These are phyloP conservation scores for Tremella yokohamensis DNA, from an alignment of 768 basidiomycete species.

Conservation along the genomic window DNA sequence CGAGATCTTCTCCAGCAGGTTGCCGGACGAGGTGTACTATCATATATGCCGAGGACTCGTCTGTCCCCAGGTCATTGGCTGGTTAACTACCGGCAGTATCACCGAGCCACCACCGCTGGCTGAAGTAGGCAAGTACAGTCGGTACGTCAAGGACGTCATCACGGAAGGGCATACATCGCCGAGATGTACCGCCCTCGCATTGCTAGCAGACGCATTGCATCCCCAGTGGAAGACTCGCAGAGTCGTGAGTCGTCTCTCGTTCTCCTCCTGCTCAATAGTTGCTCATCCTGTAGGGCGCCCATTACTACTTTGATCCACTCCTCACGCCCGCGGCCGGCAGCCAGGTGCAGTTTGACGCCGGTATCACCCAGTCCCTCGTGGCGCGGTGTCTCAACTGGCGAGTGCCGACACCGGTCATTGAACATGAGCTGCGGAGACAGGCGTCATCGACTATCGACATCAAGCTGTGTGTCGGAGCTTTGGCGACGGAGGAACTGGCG, in stretches of 20 bases:
- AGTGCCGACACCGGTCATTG: constrained; percentile 75
- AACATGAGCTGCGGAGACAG: constrained; percentile 92
- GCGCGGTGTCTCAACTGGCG: constrained; percentile 87
- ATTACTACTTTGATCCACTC: constrained; percentile 56
- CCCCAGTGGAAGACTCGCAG: constrained; percentile 74
- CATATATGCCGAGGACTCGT: constrained; percentile 90
- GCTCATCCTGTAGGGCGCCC: constrained; percentile 26
- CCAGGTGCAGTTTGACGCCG: constrained; percentile 62
- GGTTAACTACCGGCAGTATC: constrained; percentile 82
- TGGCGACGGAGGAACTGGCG: constrained; percentile 73
- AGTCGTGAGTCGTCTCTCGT: constrained; percentile 53
- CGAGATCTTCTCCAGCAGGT: constrained; percentile 87
- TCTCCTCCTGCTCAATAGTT: background rate
- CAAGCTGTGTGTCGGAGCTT: constrained; percentile 86
- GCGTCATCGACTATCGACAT: constrained; percentile 99
- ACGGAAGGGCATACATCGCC: constrained; percentile 93
- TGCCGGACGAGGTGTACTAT: constrained; percentile 95
- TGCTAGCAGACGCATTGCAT: constrained; percentile 76
- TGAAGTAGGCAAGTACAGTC: constrained; percentile 87
- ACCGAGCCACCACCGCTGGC: constrained; percentile 80
- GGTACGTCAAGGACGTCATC: constrained; percentile 92
- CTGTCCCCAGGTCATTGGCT: constrained; percentile 84
- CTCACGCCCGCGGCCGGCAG: constrained; percentile 75
- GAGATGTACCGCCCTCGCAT: constrained; percentile 80
- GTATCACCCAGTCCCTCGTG: constrained; percentile 77